Evolutionary conservation across 2,329 filamentous ascomycete species (phyloP).

Genomic region (Ceratocystis variospora): DNA sequence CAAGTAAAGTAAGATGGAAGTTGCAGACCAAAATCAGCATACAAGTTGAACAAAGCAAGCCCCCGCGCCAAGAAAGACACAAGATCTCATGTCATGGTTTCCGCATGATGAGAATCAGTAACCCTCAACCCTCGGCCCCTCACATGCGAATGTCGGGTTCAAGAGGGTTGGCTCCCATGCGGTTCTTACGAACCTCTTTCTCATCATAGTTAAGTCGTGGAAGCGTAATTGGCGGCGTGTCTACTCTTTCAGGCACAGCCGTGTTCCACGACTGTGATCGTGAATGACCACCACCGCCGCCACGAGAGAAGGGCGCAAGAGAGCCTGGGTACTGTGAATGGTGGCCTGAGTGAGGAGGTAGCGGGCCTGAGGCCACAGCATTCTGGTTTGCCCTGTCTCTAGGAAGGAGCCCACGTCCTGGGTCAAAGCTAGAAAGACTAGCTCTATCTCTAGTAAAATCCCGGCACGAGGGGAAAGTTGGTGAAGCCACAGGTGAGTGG

Average conservation of each 20-base stretch:
- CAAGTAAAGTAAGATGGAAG: neutral
- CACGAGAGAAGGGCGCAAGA: slow-evolving; percentile 5
- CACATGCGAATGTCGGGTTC: slow-evolving; percentile 15
- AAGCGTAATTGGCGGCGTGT: slow-evolving; percentile 7
- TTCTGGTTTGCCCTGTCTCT: neutral
- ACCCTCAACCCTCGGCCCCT: neutral
- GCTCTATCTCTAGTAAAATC: slow-evolving; percentile 14
- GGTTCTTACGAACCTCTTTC: slow-evolving; percentile 8
- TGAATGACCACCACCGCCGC: slow-evolving; percentile 2
- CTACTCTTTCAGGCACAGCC: neutral
- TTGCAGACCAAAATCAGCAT: neutral
- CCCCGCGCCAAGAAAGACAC: neutral
- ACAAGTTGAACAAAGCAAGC: neutral
- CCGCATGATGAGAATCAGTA: neutral
- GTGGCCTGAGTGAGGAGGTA: neutral
- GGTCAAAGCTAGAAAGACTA: slow-evolving; percentile 18
- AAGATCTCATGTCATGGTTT: neutral
- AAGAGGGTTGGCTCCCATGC: slow-evolving; percentile 3
- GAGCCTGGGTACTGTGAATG: neutral
- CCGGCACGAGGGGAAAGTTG: slow-evolving; percentile 5
- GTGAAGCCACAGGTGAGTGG: slow-evolving; percentile 14
- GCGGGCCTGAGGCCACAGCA: neutral
- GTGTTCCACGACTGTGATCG: slow-evolving; percentile 18
- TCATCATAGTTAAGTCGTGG: slow-evolving; percentile 9
- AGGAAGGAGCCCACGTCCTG: slow-evolving; percentile 4